Base-by-base conservation (phyloP, 495 filamentous ascomycete species). In the Hypoxylon lenormandii region DNA sequence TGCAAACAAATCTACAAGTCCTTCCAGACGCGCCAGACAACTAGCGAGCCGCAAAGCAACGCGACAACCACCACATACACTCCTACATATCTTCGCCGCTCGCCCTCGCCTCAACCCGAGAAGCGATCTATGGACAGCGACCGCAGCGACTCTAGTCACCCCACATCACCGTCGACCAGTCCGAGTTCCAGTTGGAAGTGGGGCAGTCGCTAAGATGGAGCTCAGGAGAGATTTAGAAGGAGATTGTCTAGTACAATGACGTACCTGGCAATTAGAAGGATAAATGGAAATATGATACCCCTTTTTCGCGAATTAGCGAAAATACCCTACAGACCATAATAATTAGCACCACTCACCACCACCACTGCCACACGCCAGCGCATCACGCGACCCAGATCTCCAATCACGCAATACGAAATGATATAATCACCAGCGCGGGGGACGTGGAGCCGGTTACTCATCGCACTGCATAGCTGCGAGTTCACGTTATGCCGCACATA, bases 1-100 rank as follows among this genome's bases (percentile, higher is more conserved):
- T 83, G 81, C 80, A 82, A 80, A 72, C 73, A 83, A 63, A 83
- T 84, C 71, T 79, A 78, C 76, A 74, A 78, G 33, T 83, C 82
- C 4, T 83, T 80, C 78, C 80, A 81, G 52, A 75, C 76, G 33
- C 70, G 74, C 36, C 73, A 79, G 54, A 70, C 75, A 3, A 77
- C 79, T 2, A 71, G 79, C 26, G 77, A 79, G 30, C 69, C 70
- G 0, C 51, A 43, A 33, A 30, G 33, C 45, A 74, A 45, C 62
- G 59, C 77, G 38, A 57, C 70, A 42, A 49, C 53, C 52, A 53
- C 62, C 15, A 55, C 72, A 12, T 70, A 62, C 55, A 38, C 46
- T 5, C 51, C 57, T 7, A 66, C 73, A 26, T 78, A 79, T 64
- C 69, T 78, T 52, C 74, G 74, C 50, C 79, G 80, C 42, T 78